Base-by-base conservation (phyloP, 1,284 basidiomycete genomes). In the Jaminaea rosea region DNA sequence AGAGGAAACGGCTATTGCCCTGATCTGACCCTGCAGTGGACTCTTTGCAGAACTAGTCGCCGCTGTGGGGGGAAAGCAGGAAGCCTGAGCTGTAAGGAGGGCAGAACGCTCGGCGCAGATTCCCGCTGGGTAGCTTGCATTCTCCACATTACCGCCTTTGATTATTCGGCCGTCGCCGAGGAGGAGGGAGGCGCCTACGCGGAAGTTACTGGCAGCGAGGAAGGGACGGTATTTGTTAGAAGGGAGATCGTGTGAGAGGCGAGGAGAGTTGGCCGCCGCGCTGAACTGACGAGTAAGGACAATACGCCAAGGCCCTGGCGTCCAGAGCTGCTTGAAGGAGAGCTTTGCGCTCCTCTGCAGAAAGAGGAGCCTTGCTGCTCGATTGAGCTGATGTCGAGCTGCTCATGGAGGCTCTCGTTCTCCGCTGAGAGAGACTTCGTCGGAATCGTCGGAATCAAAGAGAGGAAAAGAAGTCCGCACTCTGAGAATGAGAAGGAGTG, bases 61-160 rank as follows among this genome's bases (percentile, higher is more conserved):
- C 13, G 26, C 50, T 26, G 24, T n/a, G 31, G 19, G 26, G n/a
- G 37, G 28, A 24, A 32, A 23, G 6, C n/a, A 31, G 4, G 29
- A 19, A 2, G 46, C 3, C 8, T 3, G 9, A 7, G 29, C 29
- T 13, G 26, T 69, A 24, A 59, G 55, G 15, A 73, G 55, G 6
- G 67, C 67, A 2, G 69, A 60, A 23, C 71, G 59, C 55, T 73
- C 71, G 8, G 71, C 71, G 45, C 71, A 73, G 42, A 69, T 61
- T 1, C 62, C 62, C 6, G 58, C 69, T 9, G 90, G 86, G 70
- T 89, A 91, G 0, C 87, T 87, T 0, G 88, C 88, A 67, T 93
- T 93, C 76, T 94, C 90, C 53, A 93, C 80, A 68, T 92, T 93
- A 32, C 84, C 83, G 4, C 90, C 89, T 49, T 82, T 85, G 56